Conservation (phyloP, 257 asterid species). For the Paulownia fortunei region DNA sequence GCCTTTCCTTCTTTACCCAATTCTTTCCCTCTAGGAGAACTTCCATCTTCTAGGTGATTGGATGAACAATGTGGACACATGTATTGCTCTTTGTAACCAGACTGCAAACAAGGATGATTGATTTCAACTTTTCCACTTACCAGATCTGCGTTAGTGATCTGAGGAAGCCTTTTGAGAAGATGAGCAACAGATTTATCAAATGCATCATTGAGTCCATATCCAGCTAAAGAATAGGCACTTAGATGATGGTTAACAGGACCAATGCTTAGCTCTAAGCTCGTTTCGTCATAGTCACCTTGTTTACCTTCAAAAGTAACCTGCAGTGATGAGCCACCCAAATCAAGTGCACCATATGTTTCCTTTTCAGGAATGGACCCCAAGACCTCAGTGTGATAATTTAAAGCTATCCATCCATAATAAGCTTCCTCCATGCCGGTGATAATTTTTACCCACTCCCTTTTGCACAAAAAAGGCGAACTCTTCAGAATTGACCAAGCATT, state of each 20-base stretch:
- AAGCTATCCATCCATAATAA: conserved; percentile 93
- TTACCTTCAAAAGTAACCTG: conserved; percentile 91
- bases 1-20: conserved; percentile 48
- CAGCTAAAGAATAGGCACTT: conserved; percentile 88
- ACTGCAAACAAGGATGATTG: conserved; percentile 90
- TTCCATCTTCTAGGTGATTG: conserved; percentile 50
- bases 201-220: conserved; percentile 96
- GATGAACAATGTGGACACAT: conserved; percentile 75
- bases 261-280: conserved; percentile 75
- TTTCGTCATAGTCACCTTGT: conserved; percentile 47
- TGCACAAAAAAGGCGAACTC: conserved; percentile 75
- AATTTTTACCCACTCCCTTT: conserved; percentile 91
- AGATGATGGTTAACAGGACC: conserved; percentile 85
- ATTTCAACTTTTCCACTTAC: conserved; percentile 61
- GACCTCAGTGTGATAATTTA: conserved; percentile 76
- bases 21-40: conserved; percentile 52
- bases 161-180: conserved; percentile 71
- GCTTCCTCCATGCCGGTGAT: conserved; percentile 95
- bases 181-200: conserved; percentile 88
- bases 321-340: conserved; percentile 96
- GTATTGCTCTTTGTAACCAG: conserved; percentile 79
- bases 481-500: conserved; percentile 83
- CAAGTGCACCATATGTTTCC: conserved; percentile 93
- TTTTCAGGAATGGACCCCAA: conserved; percentile 76
- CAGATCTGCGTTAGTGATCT: conserved; percentile 56